A percentile compares a stretch with the other conserved stretches of the same genome.
phyloP scores from a whole-genome alignment of 805 yeast species.

The Cyberlindnera americana region DNA sequence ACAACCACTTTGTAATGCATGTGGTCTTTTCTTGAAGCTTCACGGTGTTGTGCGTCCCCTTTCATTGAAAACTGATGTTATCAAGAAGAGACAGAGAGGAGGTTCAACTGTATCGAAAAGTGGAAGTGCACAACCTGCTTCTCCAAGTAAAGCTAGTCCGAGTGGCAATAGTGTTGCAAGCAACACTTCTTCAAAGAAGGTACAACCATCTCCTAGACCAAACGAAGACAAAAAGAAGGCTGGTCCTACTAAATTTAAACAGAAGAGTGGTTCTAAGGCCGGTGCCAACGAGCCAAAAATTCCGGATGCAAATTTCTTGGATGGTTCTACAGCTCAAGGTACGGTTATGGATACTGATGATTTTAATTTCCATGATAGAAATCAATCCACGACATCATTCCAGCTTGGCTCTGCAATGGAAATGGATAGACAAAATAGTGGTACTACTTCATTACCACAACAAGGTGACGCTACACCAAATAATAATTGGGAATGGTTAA shows the following conservation, averaged over 20 bases:
- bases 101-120: constrained; percentile 24
- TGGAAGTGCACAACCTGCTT: constrained; percentile 15
- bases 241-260: constrained; percentile 7
- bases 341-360: constrained; percentile 1
- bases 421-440: constrained; percentile 5
- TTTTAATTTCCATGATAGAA: constrained; percentile 11
- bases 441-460: constrained; percentile 4
- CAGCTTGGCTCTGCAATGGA: constrained; percentile 16
- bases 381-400: constrained; percentile 9
- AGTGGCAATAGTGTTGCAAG: no score
- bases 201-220: not conserved
- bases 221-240: constrained; percentile 10
- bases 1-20: constrained; percentile 91
- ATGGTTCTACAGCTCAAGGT: not conserved
- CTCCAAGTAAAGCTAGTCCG: constrained; percentile 16
- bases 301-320: not conserved
- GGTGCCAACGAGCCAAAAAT: not conserved
- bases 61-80: constrained; percentile 86
- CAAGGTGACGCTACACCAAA: constrained; percentile 8
- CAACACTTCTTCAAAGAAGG: not conserved
- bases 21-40: constrained; percentile 86
- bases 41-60: constrained; percentile 96
- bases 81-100: constrained; percentile 82
- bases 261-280: not conserved
- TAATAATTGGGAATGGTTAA: constrained; percentile 31